Base-by-base conservation (phyloP, 2,329 filamentous ascomycete species). In the Aspergillus viridinutans region DNA sequence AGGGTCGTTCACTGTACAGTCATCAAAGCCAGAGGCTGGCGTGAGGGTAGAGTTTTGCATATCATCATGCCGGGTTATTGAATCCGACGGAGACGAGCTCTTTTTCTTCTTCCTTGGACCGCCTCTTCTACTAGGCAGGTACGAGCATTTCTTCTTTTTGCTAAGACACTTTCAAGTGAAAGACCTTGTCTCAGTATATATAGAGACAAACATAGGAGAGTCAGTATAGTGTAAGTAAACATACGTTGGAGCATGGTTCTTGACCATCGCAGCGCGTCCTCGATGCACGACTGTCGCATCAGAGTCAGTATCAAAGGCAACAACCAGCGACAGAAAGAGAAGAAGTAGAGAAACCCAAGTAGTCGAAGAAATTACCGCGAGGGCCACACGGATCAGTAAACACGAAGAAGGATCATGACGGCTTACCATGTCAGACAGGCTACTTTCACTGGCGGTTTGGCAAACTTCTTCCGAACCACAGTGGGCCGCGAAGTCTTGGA, bases 251-350 rank as follows among this genome's bases (percentile, higher is more conserved):
- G 58, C 75, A 77, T 48, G 73, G 72, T 56, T 74, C 71, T 59
- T 76, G 72, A n/a, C 75, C 75, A 61, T 76, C 74, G 65, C 75
- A 77, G 55, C 75, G 69, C 54, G 75, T 76, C 61, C 74, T 69
- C 32, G 75, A 77, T 50, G 74, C 70, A 56, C 75, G 74, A 63
- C 75, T 77, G 58, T 55, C 43, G 47, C 26, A 53, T 45, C 55
- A 32, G 25, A 17, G 56, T 57, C 42, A 59, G 59, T 48, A 50
- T 50, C 26, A 48, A 43, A 56, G 10, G 38, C 21, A 50, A 48
- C 28, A 51, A 35, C 25, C 43, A 26, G 52, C 8, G 32, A 38
- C 42, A 38, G 38, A 52, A 35, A 40, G 61, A 56, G 12, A 14
- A 35, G 56, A 51, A 49, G 54, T 55, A 48, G 50, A 29, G 20